Evolutionary conservation across 345 rosid genomes (phyloP).

Genomic region (Salix exigua): DNA sequence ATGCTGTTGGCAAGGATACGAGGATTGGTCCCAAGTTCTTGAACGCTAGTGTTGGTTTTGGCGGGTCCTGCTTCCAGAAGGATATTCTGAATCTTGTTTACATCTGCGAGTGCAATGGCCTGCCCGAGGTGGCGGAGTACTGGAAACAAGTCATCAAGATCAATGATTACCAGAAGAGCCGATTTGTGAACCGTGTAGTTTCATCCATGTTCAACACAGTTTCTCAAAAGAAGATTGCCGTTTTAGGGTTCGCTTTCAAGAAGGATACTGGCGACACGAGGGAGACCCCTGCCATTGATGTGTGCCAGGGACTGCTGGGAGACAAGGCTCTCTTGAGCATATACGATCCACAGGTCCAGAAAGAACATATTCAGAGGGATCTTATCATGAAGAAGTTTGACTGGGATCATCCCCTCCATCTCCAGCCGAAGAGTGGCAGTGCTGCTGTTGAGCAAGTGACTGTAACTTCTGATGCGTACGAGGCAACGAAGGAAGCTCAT

Average conservation of each 20-base stretch:
- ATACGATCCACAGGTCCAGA: slow-evolving; percentile 82
- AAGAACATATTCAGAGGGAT: slow-evolving; percentile 90
- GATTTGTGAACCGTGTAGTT: slow-evolving; percentile 81
- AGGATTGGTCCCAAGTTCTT: slow-evolving; percentile 84
- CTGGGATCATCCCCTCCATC: slow-evolving; percentile 93
- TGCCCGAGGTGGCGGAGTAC: slow-evolving; percentile 90
- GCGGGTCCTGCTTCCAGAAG: slow-evolving; percentile 91
- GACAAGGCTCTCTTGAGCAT: slow-evolving; percentile 86
- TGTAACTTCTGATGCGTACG: slow-evolving; percentile 71
- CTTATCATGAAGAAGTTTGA: slow-evolving; percentile 85
- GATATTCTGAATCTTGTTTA: slow-evolving; percentile 82
- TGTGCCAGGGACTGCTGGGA: slow-evolving; percentile 84
- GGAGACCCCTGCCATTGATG: slow-evolving; percentile 90
- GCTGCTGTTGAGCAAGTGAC: slow-evolving; percentile 73
- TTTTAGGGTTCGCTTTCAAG: slow-evolving; percentile 84
- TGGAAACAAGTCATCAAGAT: slow-evolving; percentile 95
- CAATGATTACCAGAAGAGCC: slow-evolving; percentile 81
- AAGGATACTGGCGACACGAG: slow-evolving; percentile 90
- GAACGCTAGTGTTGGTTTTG: slow-evolving; percentile 86
- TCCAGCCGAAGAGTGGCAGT: slow-evolving; percentile 81
- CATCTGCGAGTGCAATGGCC: slow-evolving; percentile 91
- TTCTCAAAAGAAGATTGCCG: slow-evolving; percentile 74
- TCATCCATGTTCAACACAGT: slow-evolving; percentile 90
- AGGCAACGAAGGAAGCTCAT: slow-evolving; percentile 79
- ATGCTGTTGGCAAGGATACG: slow-evolving; percentile 71